phyloP scores from a whole-genome alignment of 495 filamentous ascomycete species.

The Penicillium lividum region DNA sequence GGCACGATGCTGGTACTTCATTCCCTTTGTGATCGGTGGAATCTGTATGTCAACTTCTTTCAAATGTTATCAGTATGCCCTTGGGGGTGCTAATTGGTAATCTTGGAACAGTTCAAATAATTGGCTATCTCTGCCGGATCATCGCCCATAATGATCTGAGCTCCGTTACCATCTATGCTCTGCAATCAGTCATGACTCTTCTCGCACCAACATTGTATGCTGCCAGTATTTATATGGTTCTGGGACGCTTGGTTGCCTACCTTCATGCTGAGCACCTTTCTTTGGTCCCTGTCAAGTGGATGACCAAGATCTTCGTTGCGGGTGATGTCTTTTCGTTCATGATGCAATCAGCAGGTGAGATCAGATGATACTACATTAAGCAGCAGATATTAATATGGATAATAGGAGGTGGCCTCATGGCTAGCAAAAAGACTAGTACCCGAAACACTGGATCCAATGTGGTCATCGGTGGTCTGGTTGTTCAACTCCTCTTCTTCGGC shows the following conservation, averaged over 20 bases:
- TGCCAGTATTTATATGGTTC: constrained; percentile 61
- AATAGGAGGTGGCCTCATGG: constrained; percentile 27
- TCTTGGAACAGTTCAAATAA: constrained; percentile 48
- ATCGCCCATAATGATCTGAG: constrained; percentile 33
- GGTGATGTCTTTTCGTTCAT: constrained; percentile 40
- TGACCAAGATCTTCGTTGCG: constrained; percentile 41
- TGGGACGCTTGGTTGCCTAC: constrained; percentile 52
- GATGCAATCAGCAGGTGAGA: constrained; percentile 28
- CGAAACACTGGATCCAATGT: constrained; percentile 40
- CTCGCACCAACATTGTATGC: constrained; percentile 55
- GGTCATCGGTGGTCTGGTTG: constrained; percentile 43
- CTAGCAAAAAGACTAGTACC: constrained; percentile 7
- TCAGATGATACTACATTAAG: no score
- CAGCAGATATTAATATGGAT: not conserved
- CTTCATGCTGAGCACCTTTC: constrained; percentile 43
- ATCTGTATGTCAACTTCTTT: constrained; percentile 19
- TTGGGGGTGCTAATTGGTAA: not conserved
- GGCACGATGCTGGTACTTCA: constrained; percentile 31
- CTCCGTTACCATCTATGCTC: constrained; percentile 33
- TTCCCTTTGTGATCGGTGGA: constrained; percentile 31
- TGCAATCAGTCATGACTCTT: constrained; percentile 43
- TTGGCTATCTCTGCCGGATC: constrained; percentile 59
- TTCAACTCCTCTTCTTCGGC: constrained; percentile 49
- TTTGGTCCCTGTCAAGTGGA: constrained; percentile 27
- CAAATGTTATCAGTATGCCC: not conserved